Base-by-base conservation (phyloP, 257 asterid genomes). In the Parsonsia alboflavescens region DNA sequence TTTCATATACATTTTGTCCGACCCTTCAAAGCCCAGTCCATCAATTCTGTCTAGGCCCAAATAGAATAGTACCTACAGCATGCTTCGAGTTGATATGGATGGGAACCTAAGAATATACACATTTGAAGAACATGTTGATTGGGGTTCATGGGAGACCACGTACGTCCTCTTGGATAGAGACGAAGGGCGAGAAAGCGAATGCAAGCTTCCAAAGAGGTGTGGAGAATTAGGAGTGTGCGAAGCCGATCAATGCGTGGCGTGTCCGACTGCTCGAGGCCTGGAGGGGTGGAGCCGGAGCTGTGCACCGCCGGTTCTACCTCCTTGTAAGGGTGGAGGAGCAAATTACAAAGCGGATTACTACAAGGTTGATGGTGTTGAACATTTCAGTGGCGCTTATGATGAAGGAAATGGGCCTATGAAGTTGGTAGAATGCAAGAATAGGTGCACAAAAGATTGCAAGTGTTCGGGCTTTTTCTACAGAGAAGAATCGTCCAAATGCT, bases 221-320 rank as follows among this genome's bases (percentile, higher is more conserved):
- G 92, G 89, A 10, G 77, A 78, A 0, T 65, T 84, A 19, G 90
- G 88, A 0, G 79, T 84, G 5, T 84, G 82, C 62, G 85, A 83
- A 3, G 85, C 63, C 13, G 69, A 77, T 61, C 88, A 85, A 26
- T 88, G 93, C 41, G 84, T 88, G 3, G 85, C 87, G 10, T 81
- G 89, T 63, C 89, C 91, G 1, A 77, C 49, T 15, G 79, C 82
- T 7, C 78, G 61, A 10, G 91, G 88, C 12, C 70, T 83, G 74
- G 24, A 73, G 16, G 93, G 86, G 39, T 84, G 91, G 89, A 86
- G 80, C 83, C 71, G 73, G 56, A 70, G 16, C 12, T 86, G 85
- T 16, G 70, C 65, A n/a, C 82, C 89, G 3, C 88, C 85, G 6
- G 12, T 1, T 33, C 22, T 84, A 68, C 84, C 84, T 19, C 75